These are phyloP conservation scores for Lentinula aciculospora DNA, from an alignment of 768 basidiomycete genomes.

Conservation along the genomic window DNA sequence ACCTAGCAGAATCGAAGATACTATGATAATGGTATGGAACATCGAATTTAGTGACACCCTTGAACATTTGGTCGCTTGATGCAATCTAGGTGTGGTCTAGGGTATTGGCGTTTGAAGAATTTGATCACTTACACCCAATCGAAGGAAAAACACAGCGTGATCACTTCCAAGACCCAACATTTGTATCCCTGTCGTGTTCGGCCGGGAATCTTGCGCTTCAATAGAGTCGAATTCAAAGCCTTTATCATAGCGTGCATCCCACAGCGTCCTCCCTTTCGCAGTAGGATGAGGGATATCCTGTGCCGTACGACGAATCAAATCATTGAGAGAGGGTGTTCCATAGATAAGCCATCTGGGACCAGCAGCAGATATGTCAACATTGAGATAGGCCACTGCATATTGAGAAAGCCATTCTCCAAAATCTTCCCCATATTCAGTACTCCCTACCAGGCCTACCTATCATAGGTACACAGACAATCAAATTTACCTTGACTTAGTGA, in stretches of 20 bases:
- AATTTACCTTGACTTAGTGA: background rate
- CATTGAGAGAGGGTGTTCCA: background rate
- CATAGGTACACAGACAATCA: too few species aligned
- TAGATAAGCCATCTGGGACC: conserved; percentile 49
- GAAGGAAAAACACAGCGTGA: conserved; percentile 87
- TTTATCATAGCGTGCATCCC: conserved; percentile 66
- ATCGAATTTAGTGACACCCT: conserved; percentile 31
- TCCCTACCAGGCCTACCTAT: conserved; percentile 71
- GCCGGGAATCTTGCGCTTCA: conserved; percentile 11
- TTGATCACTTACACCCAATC: conserved; percentile 42
- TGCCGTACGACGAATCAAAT: background rate
- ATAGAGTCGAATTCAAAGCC: conserved; percentile 38
- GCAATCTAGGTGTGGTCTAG: conserved; percentile 28
- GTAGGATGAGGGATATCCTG: conserved; percentile 13
- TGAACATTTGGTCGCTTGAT: conserved; percentile 37
- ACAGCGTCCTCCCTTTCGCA: conserved; percentile 42
- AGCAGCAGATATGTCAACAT: conserved; percentile 63
- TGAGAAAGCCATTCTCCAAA: conserved; percentile 75
- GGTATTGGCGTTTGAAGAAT: background rate
- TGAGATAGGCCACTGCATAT: conserved; percentile 83
- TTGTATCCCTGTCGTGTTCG: conserved; percentile 35
- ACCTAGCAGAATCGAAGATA: conserved; percentile 65
- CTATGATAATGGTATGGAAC: conserved; percentile 74
- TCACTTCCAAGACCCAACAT: conserved; percentile 84
- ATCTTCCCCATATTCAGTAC: conserved; percentile 93